Evolutionary conservation across 176 grass and related monocot species (phyloP), one percentile per base, ranked within the genome.

Genomic region (Oryza glaberrima): DNA sequence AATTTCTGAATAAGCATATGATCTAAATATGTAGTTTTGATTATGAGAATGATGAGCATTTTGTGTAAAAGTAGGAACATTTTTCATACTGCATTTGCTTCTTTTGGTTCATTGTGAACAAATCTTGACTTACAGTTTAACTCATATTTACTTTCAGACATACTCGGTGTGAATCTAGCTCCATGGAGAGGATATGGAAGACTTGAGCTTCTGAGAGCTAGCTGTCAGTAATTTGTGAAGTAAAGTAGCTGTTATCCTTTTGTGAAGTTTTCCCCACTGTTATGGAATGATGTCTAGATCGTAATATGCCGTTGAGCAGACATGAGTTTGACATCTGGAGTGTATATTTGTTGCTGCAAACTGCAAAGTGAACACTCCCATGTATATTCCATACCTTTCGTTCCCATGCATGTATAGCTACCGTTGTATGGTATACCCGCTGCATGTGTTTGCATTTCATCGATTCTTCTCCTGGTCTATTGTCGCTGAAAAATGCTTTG

Each of bases 101-200:
- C 11, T 16, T 5, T 78, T 43, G 1, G 9, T 36, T 76, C 45
- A 63, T 45, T 67, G 58, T 68, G 38, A 72, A 69, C 30, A 74
- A 69, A 86, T 77, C 15, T 38, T 64, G 65, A 45, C 75, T 63
- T 19, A 76, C 11, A 28, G 19, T 79, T 9, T 86, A 48, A 73
- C 45, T 23, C 52, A n/a, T 34, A 9, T 69, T 45, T 1, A 51
- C 79, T 90, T 90, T 79, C 80, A 87, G 84, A 22, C 84, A 43
- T 82, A 82, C 41, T 65, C 25, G 64, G 79, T 73, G 72, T 54
- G 45, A 67, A n/a, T 43, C 12, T 76, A 22, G 14, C n/a, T 77
- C 77, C 78, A 35, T 73, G 63, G 43, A 32, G 80, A 69, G 61
- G 61, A 75, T 69, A 75, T 69, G 49, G 36, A 75, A 79, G 76